These are phyloP conservation scores for Syzygium aqueum DNA, from an alignment of 345 rosid species.

Conservation along the genomic window DNA sequence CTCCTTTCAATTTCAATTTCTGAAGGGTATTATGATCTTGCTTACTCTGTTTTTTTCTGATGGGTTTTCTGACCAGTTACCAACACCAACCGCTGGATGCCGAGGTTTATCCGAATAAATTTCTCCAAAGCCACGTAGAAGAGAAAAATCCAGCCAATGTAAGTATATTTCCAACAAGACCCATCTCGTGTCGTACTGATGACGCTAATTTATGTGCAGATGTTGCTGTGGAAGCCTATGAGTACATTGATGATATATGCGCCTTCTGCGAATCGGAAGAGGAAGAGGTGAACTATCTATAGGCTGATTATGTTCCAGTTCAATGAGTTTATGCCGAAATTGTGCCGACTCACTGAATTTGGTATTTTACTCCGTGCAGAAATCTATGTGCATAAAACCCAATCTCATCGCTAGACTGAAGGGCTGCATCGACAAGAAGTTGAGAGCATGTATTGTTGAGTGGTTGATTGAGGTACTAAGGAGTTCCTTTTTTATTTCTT, in stretches of 20 bases:
- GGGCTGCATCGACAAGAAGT: neutral
- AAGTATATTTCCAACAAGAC: neutral
- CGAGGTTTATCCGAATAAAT: neutral
- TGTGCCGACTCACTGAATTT: neutral
- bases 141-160: neutral
- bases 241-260: neutral
- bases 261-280: neutral
- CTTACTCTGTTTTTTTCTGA: neutral
- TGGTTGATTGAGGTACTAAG: neutral
- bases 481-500: no score
- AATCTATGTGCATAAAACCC: neutral
- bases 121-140: no score
- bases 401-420: neutral
- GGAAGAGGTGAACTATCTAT: neutral
- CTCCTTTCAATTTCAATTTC: neutral
- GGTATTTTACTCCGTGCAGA: neutral
- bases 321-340: neutral
- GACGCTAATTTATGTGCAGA: neutral
- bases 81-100: neutral
- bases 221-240: neutral
- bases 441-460: neutral
- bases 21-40: no score
- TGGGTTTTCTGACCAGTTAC: neutral
- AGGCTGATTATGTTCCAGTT: neutral
- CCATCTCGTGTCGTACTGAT: neutral